Conservation (phyloP, 306 rosid genomes). For the Carpinus fangiana region DNA sequence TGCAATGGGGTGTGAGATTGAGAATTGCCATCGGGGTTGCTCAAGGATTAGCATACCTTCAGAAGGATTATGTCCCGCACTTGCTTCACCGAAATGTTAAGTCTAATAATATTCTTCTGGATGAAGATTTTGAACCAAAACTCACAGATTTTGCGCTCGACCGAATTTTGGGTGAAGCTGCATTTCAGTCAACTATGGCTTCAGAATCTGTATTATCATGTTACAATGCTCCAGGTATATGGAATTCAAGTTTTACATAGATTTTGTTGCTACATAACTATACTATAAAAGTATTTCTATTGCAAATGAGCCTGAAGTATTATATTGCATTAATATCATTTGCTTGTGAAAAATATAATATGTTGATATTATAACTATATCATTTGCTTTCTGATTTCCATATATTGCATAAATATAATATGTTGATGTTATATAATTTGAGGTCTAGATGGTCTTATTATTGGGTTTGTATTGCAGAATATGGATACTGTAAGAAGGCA, state of each 20-base stretch:
- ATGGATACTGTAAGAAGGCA: slow-evolving; percentile 69
- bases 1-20: slow-evolving; percentile 72
- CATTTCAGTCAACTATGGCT: slow-evolving; percentile 70
- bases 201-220: slow-evolving; percentile 83
- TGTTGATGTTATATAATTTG: not conserved
- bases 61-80: slow-evolving; percentile 87
- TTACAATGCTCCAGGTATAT: slow-evolving; percentile 84
- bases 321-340: too few relatives aligned
- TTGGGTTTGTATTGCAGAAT: slow-evolving; percentile 59
- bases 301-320: not conserved
- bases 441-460: slow-evolving; percentile 3
- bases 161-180: slow-evolving; percentile 73
- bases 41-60: slow-evolving; percentile 89
- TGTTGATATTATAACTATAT: not conserved
- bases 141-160: slow-evolving; percentile 85
- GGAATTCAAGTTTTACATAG: not conserved
- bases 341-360: too few relatives aligned
- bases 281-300: not conserved
- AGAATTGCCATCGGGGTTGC: slow-evolving; percentile 85
- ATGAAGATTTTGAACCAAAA: slow-evolving; percentile 81
- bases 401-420: not conserved
- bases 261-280: not conserved
- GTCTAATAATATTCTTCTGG: slow-evolving; percentile 79
- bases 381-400: not conserved
- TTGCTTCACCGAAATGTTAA: slow-evolving; percentile 84